Conservation (phyloP, 2,329 filamentous ascomycete species). For the Talaromyces funiculosus region DNA sequence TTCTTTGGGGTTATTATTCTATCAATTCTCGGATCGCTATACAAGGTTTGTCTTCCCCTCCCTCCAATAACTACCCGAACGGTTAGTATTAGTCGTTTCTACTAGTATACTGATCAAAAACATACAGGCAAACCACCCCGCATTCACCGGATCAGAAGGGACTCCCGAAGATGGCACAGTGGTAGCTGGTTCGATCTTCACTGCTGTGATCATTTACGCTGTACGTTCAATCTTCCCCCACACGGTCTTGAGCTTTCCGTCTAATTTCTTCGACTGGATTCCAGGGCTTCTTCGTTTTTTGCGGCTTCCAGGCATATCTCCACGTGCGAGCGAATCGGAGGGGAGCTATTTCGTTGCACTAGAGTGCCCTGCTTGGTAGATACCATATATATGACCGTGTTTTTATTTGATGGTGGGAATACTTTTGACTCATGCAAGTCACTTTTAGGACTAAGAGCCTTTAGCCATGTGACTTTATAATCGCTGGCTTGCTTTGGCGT, state of each 20-base stretch:
- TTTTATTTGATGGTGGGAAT: not conserved
- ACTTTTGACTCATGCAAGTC: not conserved
- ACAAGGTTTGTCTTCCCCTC: slow-evolving; percentile 50
- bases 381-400: not conserved
- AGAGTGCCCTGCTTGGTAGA: slow-evolving; percentile 16
- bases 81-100: not conserved
- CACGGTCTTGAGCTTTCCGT: not conserved
- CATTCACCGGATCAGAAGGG: slow-evolving; percentile 70
- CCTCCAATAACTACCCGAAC: not conserved
- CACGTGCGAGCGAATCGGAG: slow-evolving; percentile 76
- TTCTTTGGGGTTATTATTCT: slow-evolving; percentile 61
- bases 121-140: slow-evolving; percentile 63
- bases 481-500: not conserved
- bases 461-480: too few relatives aligned
- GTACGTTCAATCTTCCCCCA: slow-evolving; percentile 52
- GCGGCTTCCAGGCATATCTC: slow-evolving; percentile 79
- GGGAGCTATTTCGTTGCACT: slow-evolving; percentile 73
- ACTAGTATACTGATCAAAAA: not conserved
- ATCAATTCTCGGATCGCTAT: slow-evolving; percentile 64
- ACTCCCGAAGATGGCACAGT: slow-evolving; percentile 66
- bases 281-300: slow-evolving; percentile 86
- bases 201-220: slow-evolving; percentile 79
- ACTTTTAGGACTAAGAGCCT: too few relatives aligned
- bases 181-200: slow-evolving; percentile 80
- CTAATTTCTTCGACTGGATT: not conserved